A percentile compares a stretch with the other conserved stretches of the same genome.
Evolutionary conservation across 768 basidiomycete genomes (phyloP).

Genomic region (Postia placenta): DNA sequence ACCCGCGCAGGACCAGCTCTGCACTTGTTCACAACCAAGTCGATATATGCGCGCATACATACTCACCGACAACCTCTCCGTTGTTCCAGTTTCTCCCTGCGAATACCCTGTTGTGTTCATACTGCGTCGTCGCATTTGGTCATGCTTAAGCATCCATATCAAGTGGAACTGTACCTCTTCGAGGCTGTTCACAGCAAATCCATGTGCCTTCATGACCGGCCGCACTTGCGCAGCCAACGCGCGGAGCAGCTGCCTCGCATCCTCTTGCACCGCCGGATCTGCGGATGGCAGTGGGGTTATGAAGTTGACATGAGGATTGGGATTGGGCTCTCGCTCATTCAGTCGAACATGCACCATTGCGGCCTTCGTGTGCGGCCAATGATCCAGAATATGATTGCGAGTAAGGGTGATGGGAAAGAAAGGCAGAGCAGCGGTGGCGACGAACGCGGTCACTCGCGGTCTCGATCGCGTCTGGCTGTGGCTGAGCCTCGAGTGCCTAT

Average conservation of each 20-base stretch:
- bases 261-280: slow-evolving; percentile 44
- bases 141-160: neutral
- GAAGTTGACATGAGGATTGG: slow-evolving; percentile 75
- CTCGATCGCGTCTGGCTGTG: neutral
- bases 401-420: neutral
- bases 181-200: slow-evolving; percentile 69
- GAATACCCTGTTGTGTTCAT: slow-evolving; percentile 74
- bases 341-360: slow-evolving; percentile 69
- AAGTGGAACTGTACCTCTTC: slow-evolving; percentile 54
- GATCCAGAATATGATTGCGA: neutral
- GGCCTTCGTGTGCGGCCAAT: neutral
- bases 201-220: slow-evolving; percentile 78
- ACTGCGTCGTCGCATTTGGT: slow-evolving; percentile 34
- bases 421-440: neutral
- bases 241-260: slow-evolving; percentile 65
- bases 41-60: neutral
- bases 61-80: slow-evolving; percentile 70
- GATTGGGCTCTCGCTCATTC: slow-evolving; percentile 65
- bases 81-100: slow-evolving; percentile 81
- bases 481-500: neutral
- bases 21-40: neutral
- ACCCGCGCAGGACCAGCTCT: slow-evolving; percentile 73
- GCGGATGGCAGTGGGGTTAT: slow-evolving; percentile 49
- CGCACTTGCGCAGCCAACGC: slow-evolving; percentile 80
- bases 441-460: neutral